A percentile compares a stretch with the other conserved stretches of the same genome.
Evolutionary conservation across 371 early-diverging fungal genomes (phyloP).

Genomic region (Actinomortierella ambigua): DNA sequence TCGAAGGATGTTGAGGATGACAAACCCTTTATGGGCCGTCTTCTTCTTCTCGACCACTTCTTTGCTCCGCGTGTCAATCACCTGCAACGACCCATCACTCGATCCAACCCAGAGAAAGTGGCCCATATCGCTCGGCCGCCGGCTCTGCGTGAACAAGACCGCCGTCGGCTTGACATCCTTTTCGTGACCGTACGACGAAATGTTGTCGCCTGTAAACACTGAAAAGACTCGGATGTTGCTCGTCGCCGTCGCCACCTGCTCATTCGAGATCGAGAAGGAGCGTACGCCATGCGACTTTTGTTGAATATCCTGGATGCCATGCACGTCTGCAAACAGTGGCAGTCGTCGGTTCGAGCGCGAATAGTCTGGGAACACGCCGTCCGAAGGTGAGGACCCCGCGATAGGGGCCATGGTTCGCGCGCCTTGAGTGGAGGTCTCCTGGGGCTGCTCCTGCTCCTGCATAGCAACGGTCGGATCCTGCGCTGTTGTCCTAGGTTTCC

Average conservation of each 20-base stretch:
- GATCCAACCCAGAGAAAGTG: slow-evolving; percentile 68
- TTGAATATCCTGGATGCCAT: slow-evolving; percentile 34
- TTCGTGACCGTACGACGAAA: slow-evolving; percentile 43
- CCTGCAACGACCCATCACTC: slow-evolving; percentile 63
- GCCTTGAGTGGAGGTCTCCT: no score
- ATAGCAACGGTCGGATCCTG: slow-evolving; percentile 16
- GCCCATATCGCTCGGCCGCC: slow-evolving; percentile 56
- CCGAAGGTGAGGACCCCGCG: slow-evolving; percentile 20
- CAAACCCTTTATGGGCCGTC: slow-evolving; percentile 56
- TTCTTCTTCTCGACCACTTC: slow-evolving; percentile 56
- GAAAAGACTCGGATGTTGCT: slow-evolving; percentile 41
- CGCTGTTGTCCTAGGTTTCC: slow-evolving; percentile 16
- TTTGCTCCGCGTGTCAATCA: slow-evolving; percentile 55
- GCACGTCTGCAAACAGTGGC: slow-evolving; percentile 29
- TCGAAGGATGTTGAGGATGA: slow-evolving; percentile 70
- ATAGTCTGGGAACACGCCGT: slow-evolving; percentile 44
- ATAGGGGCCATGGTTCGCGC: background rate
- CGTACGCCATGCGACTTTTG: slow-evolving; percentile 45
- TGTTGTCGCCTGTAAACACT: slow-evolving; percentile 32
- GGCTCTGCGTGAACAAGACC: slow-evolving; percentile 40
- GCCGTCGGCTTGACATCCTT: slow-evolving; percentile 43
- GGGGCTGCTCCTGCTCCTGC: no score
- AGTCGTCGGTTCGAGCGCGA: slow-evolving; percentile 43
- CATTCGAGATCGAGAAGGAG: slow-evolving; percentile 38
- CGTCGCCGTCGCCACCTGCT: slow-evolving; percentile 42